phyloP scores from a whole-genome alignment of 2,329 filamentous ascomycete genomes.

The Fusarium sacchari region DNA sequence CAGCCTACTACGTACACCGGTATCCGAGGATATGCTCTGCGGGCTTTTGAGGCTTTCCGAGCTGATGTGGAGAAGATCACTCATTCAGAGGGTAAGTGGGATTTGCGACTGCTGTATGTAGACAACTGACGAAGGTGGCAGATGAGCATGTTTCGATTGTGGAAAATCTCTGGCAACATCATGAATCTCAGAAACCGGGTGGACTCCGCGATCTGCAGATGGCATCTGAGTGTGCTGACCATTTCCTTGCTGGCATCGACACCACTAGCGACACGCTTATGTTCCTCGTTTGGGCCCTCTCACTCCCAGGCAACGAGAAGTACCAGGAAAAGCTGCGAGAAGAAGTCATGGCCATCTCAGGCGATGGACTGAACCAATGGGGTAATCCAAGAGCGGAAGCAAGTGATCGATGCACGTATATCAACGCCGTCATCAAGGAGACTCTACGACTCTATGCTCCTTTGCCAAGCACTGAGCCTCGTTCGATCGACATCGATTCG shows the following conservation, averaged over 20 bases:
- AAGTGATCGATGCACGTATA: conserved; percentile 53
- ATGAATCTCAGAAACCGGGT: conserved; percentile 39
- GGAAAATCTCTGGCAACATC: conserved; percentile 50
- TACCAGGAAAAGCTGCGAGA: conserved; percentile 57
- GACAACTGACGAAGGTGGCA: accelerated
- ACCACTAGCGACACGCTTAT: conserved; percentile 63
- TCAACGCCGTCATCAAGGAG: conserved; percentile 62
- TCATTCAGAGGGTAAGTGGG: not conserved
- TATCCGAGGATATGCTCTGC: conserved; percentile 19
- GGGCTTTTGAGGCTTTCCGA: conserved; percentile 18
- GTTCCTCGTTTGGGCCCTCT: conserved; percentile 62
- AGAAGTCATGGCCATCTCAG: conserved; percentile 51
- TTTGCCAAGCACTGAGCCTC: conserved; percentile 61
- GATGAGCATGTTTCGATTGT: conserved; percentile 48
- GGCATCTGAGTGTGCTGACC: conserved; percentile 64
- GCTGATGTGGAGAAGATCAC: not conserved
- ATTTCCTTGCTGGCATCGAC: conserved; percentile 63
- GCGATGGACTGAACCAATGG: conserved; percentile 27
- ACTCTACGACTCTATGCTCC: conserved; percentile 61
- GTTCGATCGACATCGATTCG: conserved; percentile 43
- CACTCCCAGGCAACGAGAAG: conserved; percentile 51
- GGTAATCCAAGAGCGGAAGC: conserved; percentile 48
- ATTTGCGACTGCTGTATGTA: accelerated
- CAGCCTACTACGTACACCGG: conserved; percentile 33
- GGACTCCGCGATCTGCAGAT: conserved; percentile 56